These are phyloP conservation scores for Umbilicus rupestris DNA, from an alignment of 164 flowering plant species.

Conservation along the genomic window DNA sequence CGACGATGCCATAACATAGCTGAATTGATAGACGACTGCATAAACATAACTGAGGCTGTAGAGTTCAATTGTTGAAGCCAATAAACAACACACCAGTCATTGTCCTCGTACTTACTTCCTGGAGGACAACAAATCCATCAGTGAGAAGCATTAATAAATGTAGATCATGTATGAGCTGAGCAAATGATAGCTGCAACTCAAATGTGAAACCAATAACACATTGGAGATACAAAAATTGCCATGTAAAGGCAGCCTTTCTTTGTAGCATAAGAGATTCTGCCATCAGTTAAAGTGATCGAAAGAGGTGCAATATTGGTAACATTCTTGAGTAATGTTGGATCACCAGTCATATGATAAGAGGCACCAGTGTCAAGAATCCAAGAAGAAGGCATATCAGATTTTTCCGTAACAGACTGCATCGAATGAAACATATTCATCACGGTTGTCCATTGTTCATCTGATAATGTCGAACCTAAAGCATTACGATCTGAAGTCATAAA, in stretches of 20 bases:
- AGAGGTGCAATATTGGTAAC: neutral
- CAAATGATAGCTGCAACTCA: too few relatives aligned
- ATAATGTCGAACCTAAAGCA: neutral
- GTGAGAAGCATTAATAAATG: too few relatives aligned
- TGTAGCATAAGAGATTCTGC: neutral
- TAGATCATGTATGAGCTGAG: too few relatives aligned
- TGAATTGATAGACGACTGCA: too few relatives aligned
- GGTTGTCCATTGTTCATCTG: neutral
- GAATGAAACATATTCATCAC: neutral
- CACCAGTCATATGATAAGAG: slow-evolving; percentile 10
- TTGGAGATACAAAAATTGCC: too few relatives aligned
- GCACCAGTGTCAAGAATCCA: slow-evolving; percentile 3
- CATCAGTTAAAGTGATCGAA: slow-evolving; percentile 1
- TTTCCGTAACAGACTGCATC: neutral
- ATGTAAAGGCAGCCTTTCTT: neutral
- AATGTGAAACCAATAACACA: too few relatives aligned
- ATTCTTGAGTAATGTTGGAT: neutral
- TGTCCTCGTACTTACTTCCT: too few relatives aligned
- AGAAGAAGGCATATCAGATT: neutral
- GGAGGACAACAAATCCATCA: too few relatives aligned
- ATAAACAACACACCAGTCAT: too few relatives aligned
- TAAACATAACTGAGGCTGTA: too few relatives aligned
- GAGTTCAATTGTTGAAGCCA: too few relatives aligned
- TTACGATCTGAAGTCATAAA: neutral
- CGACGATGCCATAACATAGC: too few relatives aligned